A percentile compares a stretch with the other conserved stretches of the same genome.
These are phyloP conservation scores for Podaxis pistillaris DNA, from an alignment of 768 basidiomycete species.

Conservation along the genomic window DNA sequence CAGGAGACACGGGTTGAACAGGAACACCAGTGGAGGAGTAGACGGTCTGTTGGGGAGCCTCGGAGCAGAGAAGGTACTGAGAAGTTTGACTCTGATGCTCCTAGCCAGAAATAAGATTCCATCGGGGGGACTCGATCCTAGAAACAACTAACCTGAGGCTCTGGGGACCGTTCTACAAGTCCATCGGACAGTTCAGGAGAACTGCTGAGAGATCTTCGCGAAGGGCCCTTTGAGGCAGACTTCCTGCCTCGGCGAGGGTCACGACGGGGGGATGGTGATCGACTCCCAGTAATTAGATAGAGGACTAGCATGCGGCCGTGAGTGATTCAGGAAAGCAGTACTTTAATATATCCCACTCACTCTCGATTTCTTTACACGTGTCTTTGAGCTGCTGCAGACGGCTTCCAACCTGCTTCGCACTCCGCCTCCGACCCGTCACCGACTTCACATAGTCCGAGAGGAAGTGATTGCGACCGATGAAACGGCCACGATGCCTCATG, in stretches of 20 bases:
- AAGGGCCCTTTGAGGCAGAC: not conserved
- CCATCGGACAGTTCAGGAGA: constrained; percentile 5
- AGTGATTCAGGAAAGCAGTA: not conserved
- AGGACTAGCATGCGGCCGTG: not conserved
- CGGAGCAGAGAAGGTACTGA: not conserved
- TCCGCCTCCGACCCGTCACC: constrained; percentile 62
- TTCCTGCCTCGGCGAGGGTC: constrained; percentile 4
- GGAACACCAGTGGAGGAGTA: not conserved
- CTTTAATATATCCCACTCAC: not conserved
- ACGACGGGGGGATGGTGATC: constrained; percentile 4
- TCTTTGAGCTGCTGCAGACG: constrained; percentile 77
- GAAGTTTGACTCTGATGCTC: not conserved
- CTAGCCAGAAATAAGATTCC: not conserved
- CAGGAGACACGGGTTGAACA: not conserved
- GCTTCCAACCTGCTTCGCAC: constrained; percentile 77
- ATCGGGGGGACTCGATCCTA: too few species aligned
- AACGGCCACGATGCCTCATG: constrained; percentile 63
- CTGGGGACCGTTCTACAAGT: not conserved
- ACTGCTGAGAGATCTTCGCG: constrained; percentile 1
- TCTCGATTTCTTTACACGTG: constrained; percentile 46
- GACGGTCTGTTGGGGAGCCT: not conserved
- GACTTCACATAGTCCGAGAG: constrained; percentile 72
- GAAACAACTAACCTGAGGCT: not conserved
- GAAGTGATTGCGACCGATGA: constrained; percentile 76
- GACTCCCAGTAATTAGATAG: constrained; percentile 10